phyloP scores from a whole-genome alignment of 768 basidiomycete species.

The Serpula lacrymans region DNA sequence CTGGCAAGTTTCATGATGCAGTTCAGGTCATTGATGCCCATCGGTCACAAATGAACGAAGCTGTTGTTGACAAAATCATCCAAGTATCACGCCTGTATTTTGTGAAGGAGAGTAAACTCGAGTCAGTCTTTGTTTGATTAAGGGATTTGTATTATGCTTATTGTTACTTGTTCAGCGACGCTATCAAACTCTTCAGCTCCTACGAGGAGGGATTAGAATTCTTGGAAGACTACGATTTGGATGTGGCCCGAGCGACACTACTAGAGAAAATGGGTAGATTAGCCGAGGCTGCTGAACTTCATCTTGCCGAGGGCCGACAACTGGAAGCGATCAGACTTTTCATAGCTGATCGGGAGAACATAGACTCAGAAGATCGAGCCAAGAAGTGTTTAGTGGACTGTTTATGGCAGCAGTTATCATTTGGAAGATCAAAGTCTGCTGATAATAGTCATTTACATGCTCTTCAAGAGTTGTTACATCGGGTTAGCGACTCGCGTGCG shows the following conservation, averaged over 20 bases:
- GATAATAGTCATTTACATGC: background rate
- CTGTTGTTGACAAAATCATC: slow-evolving; percentile 34
- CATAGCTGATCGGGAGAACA: slow-evolving; percentile 29
- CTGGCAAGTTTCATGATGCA: slow-evolving; percentile 51
- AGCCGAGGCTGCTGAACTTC: slow-evolving; percentile 50
- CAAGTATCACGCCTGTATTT: slow-evolving; percentile 46
- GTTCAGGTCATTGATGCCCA: slow-evolving; percentile 40
- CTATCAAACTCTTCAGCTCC: slow-evolving; percentile 43
- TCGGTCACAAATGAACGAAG: slow-evolving; percentile 24
- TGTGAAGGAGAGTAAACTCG: slow-evolving; percentile 28
- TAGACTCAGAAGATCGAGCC: slow-evolving; percentile 31
- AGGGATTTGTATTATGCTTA: background rate
- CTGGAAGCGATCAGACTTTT: slow-evolving; percentile 46
- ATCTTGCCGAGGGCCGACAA: slow-evolving; percentile 43
- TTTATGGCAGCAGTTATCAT: slow-evolving; percentile 45
- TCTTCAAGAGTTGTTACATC: background rate
- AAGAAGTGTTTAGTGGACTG: slow-evolving; percentile 36
- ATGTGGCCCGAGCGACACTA: slow-evolving; percentile 43
- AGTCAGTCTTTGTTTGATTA: slow-evolving; percentile 18
- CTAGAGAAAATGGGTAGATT: slow-evolving; percentile 40
- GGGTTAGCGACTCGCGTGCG: too few species aligned
- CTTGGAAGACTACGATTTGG: slow-evolving; percentile 50
- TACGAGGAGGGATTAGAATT: slow-evolving; percentile 55
- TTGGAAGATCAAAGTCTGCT: slow-evolving; percentile 24
- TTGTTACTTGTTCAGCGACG: slow-evolving; percentile 38